Evolutionary conservation across 2,329 filamentous ascomycete species (phyloP).

Genomic region (Lachnellula cervina): DNA sequence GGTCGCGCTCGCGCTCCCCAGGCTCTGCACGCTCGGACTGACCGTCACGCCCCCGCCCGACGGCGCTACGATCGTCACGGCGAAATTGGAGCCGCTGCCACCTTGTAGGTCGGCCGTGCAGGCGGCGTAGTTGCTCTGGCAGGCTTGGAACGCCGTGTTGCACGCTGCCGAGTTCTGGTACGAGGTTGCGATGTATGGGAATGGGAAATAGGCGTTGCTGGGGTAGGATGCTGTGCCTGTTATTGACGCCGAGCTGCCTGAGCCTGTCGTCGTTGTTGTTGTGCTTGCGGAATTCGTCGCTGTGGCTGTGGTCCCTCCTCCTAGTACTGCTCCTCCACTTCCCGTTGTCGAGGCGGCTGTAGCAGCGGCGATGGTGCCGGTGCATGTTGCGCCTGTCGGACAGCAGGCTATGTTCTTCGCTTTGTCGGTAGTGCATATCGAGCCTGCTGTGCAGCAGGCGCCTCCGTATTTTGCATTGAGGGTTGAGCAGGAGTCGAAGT

Average conservation of each 20-base stretch:
- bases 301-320: slow-evolving; percentile 11
- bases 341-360: slow-evolving; percentile 13
- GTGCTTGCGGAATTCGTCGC: slow-evolving; percentile 11
- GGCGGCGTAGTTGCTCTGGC: slow-evolving; percentile 48
- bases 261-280: slow-evolving; percentile 9
- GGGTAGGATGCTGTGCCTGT: slow-evolving; percentile 46
- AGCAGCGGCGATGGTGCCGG: slow-evolving; percentile 24
- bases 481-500: slow-evolving; percentile 31
- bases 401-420: slow-evolving; percentile 31
- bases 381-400: slow-evolving; percentile 30
- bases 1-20: slow-evolving; percentile 44
- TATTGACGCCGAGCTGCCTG: slow-evolving; percentile 14
- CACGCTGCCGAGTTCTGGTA: slow-evolving; percentile 49
- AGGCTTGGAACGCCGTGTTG: slow-evolving; percentile 46
- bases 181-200: slow-evolving; percentile 50
- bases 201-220: slow-evolving; percentile 54
- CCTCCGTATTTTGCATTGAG: slow-evolving; percentile 23
- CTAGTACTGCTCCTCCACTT: slow-evolving; percentile 5
- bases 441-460: slow-evolving; percentile 30
- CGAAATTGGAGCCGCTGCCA: slow-evolving; percentile 35
- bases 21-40: slow-evolving; percentile 34
- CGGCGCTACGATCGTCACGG: slow-evolving; percentile 53
- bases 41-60: slow-evolving; percentile 50
- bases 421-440: slow-evolving; percentile 28
- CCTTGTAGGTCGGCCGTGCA: slow-evolving; percentile 47